phyloP scores from a whole-genome alignment of 2,329 filamentous ascomycete species.

The Epichloe gansuensis region DNA sequence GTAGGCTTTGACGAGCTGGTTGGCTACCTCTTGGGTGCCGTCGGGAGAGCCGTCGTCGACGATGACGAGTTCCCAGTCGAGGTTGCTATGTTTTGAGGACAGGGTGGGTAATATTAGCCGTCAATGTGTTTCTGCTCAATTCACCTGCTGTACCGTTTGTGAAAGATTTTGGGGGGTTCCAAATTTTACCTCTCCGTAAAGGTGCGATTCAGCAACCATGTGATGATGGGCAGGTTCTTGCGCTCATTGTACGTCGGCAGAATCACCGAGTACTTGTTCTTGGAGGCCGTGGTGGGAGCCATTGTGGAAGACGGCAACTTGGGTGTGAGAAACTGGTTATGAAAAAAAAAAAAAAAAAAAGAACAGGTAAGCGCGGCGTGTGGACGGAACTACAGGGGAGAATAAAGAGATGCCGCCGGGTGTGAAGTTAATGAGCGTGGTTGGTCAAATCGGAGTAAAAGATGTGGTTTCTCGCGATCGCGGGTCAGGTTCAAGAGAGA shows the following conservation, averaged over 20 bases:
- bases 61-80: slow-evolving; percentile 96
- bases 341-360: background rate
- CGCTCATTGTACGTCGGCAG: slow-evolving; percentile 98
- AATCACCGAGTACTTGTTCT: slow-evolving; percentile 89
- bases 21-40: slow-evolving; percentile 80
- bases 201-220: slow-evolving; percentile 84
- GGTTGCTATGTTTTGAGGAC: slow-evolving; percentile 45
- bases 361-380: background rate
- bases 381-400: background rate
- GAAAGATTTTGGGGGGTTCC: background rate
- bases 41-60: slow-evolving; percentile 97
- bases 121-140: too few relatives aligned
- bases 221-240: slow-evolving; percentile 88
- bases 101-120: background rate
- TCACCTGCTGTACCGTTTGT: background rate
- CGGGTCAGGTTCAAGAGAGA: background rate
- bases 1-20: slow-evolving; percentile 84
- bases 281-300: slow-evolving; percentile 31
- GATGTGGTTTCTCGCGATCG: background rate
- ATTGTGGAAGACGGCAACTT: slow-evolving; percentile 21
- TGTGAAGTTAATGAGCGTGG: slow-evolving; percentile 16
- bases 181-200: slow-evolving; percentile 69
- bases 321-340: background rate
- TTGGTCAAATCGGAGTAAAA: slow-evolving; percentile 9
- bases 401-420: background rate